Evolutionary conservation across 768 basidiomycete species (phyloP).

Genomic region (Mycena galericulata): DNA sequence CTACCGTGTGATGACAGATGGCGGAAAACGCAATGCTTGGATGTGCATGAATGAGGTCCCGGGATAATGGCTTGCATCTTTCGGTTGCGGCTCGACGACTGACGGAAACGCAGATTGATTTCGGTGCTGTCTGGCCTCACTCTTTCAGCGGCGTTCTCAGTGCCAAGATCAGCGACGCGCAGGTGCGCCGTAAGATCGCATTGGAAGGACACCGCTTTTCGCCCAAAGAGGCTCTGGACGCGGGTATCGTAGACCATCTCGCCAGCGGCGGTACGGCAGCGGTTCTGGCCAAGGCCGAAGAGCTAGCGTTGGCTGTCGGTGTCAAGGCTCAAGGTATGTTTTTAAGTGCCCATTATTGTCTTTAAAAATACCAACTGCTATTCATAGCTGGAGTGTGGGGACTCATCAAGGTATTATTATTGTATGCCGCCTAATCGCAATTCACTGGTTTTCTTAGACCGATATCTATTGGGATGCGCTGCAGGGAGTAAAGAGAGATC

Average conservation of each 20-base stretch:
- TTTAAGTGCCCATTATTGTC: background rate
- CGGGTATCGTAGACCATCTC: slow-evolving; percentile 78
- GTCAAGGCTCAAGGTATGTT: slow-evolving; percentile 54
- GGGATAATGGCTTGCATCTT: background rate
- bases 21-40: slow-evolving; percentile 82
- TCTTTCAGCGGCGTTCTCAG: slow-evolving; percentile 74
- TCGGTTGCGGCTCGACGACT: background rate
- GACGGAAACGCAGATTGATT: slow-evolving; percentile 66
- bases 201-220: slow-evolving; percentile 87
- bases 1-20: slow-evolving; percentile 90
- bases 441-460: slow-evolving; percentile 48
- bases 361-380: background rate
- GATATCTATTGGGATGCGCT: slow-evolving; percentile 70
- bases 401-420: slow-evolving; percentile 73
- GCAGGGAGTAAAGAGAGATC: slow-evolving; percentile 54
- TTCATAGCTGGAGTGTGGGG: slow-evolving; percentile 80
- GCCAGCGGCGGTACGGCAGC: slow-evolving; percentile 69
- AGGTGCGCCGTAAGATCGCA: slow-evolving; percentile 75
- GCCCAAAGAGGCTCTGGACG: slow-evolving; percentile 73
- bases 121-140: slow-evolving; percentile 84
- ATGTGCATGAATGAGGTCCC: slow-evolving; percentile 92
- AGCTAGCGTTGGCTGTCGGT: slow-evolving; percentile 67
- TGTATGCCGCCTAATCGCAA: background rate
- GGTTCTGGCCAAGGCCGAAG: slow-evolving; percentile 72
- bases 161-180: slow-evolving; percentile 72